Percentiles rank a stretch among this genome's conserved stretches.
Conservation (phyloP, 2,329 filamentous ascomycete genomes). For the Fonsecaea erecta region DNA sequence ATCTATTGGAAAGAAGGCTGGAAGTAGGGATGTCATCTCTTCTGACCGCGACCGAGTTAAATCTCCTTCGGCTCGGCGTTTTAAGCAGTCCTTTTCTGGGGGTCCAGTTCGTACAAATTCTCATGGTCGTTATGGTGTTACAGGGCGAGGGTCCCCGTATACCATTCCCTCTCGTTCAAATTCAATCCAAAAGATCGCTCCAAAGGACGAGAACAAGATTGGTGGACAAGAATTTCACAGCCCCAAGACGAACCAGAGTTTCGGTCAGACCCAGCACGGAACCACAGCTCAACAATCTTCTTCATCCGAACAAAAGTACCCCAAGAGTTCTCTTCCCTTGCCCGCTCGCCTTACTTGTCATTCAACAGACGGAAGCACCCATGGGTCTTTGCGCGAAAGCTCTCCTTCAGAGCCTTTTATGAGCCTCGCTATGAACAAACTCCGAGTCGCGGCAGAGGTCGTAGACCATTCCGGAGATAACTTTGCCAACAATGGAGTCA, state of each 20-base stretch:
- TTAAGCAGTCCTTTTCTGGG: slow-evolving; percentile 4
- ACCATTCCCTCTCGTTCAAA: slow-evolving; percentile 18
- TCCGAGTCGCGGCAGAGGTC: background rate
- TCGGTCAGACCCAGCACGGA: background rate
- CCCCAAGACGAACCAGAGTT: background rate
- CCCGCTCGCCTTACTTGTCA: slow-evolving; percentile 13
- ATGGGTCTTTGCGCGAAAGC: background rate
- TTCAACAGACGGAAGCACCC: background rate
- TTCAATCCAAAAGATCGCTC: background rate
- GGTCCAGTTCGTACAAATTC: slow-evolving; percentile 28
- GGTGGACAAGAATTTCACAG: background rate
- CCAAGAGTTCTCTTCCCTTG: slow-evolving; percentile 29
- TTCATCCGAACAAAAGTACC: slow-evolving; percentile 1
- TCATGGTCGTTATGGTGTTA: slow-evolving; percentile 27
- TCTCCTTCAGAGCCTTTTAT: background rate
- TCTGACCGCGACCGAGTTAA: slow-evolving; percentile 16
- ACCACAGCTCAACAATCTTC: background rate
- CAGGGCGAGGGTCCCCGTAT: slow-evolving; percentile 33
- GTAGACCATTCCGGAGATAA: background rate
- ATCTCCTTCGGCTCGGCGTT: slow-evolving; percentile 9
- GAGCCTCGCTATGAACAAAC: background rate
- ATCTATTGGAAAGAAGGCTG: slow-evolving; percentile 16
- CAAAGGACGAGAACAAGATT: background rate
- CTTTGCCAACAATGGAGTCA: background rate
- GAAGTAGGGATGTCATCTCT: slow-evolving; percentile 3